A percentile compares a stretch with the other conserved stretches of the same genome.
Conservation (phyloP, 2,329 filamentous ascomycete genomes). For the Cylindrodendrum hubeiense region DNA sequence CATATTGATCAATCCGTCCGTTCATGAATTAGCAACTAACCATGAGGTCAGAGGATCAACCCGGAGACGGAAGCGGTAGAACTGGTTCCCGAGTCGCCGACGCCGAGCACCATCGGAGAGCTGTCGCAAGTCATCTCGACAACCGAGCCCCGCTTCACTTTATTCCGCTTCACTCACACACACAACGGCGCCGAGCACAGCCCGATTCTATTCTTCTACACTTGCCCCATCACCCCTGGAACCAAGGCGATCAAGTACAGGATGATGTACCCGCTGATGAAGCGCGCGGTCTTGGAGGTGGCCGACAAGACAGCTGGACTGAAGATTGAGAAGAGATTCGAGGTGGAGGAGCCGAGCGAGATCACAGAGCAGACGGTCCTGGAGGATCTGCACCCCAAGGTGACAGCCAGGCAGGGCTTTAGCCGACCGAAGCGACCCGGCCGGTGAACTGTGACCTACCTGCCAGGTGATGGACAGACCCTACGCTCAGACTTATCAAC, state of each 20-base stretch:
- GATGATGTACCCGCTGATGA: constrained; percentile 85
- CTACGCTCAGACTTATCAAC: not conserved
- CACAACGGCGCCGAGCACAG: constrained; percentile 64
- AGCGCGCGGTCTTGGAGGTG: constrained; percentile 73
- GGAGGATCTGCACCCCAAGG: constrained; percentile 76
- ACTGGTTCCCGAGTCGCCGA: constrained; percentile 67
- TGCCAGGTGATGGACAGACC: constrained; percentile 6
- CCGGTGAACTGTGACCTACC: constrained; percentile 57
- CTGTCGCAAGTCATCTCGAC: constrained; percentile 72
- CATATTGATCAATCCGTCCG: not conserved
- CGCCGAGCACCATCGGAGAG: constrained; percentile 67
- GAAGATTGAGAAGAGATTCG: constrained; percentile 77
- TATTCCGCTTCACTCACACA: constrained; percentile 76
- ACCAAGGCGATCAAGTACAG: constrained; percentile 82
- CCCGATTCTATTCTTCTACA: constrained; percentile 84
- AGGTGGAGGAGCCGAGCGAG: constrained; percentile 76
- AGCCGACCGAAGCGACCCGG: constrained; percentile 85
- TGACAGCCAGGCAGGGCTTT: constrained; percentile 76
- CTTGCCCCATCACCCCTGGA: constrained; percentile 75
- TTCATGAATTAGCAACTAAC: constrained; percentile 16
- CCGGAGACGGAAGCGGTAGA: constrained; percentile 76
- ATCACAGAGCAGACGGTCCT: constrained; percentile 75
- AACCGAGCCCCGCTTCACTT: constrained; percentile 80
- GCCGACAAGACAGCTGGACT: constrained; percentile 76
- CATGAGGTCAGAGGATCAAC: constrained; percentile 74